Percentiles rank a stretch among this genome's conserved stretches.
Evolutionary conservation across 441 rosid species (phyloP).

Genomic region (Metrosideros polymorpha): DNA sequence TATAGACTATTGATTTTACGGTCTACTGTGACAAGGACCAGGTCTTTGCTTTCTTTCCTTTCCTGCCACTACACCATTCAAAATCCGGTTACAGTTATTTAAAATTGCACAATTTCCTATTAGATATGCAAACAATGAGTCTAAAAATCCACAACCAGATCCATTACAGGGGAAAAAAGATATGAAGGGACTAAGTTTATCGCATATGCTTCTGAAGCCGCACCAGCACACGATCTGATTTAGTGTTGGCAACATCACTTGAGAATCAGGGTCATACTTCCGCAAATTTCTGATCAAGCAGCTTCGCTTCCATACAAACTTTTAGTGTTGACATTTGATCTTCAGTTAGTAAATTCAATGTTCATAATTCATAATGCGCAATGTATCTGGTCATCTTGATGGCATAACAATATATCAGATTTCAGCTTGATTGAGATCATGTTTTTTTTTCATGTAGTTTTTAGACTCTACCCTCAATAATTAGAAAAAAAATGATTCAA

Average conservation of each 20-base stretch:
- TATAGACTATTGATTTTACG: neutral
- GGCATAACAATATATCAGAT: neutral
- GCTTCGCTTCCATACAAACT: neutral
- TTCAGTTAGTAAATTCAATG: neutral
- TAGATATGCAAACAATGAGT: neutral
- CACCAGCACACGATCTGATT: neutral
- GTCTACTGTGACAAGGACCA: neutral
- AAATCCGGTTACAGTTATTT: neutral
- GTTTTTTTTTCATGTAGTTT: neutral
- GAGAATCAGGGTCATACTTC: neutral
- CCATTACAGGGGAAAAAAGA: neutral
- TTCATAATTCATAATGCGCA: neutral
- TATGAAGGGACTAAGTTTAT: neutral
- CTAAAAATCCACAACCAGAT: neutral
- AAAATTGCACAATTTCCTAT: neutral
- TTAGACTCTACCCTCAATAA: neutral
- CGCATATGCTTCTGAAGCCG: neutral
- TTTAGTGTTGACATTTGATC: neutral
- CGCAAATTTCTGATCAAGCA: rapidly evolving
- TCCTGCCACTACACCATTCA: neutral
- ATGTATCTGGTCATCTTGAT: neutral
- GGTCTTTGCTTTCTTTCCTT: neutral
- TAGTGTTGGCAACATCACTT: neutral
- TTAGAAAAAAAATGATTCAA: neutral
- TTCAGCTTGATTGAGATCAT: neutral